Evolutionary conservation across 768 basidiomycete genomes (phyloP), one percentile per base, ranked within the genome.

Genomic region (Tricholoma terreum): DNA sequence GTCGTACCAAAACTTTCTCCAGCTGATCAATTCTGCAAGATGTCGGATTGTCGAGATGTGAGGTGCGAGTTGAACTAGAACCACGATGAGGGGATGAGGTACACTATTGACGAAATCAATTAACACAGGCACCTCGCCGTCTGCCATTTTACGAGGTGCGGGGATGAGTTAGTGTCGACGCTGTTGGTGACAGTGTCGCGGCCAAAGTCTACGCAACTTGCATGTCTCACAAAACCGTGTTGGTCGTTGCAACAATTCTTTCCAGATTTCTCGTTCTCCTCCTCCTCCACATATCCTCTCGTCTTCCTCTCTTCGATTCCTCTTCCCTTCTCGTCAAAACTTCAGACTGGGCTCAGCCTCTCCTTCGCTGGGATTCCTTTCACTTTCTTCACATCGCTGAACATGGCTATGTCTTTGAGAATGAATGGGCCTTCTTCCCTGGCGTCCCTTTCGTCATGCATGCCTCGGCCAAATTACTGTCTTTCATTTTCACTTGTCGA

Each of bases 381-480:
- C 88, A 97, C 71, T 98, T 94, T 69, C 63, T 76, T 6, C 79
- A 81, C 63, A 83, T 92, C 53, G 90, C 92, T 0, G 64, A 76
- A 24, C 58, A 80, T 10, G 81, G 77, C 48, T 82, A 82, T 61
- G 62, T 71, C 27, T 85, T 84, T 67, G 96, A 98, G 67, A 82
- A 96, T 63, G 79, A 91, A 61, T 90, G 90, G 81, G 96, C 96
- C 0, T 98, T 93, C 70, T 81, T 93, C 59, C 89, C 92, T 2
- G 91, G 82, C 4, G 70, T 83, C 22, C 81, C 90, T 3, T 64
- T 74, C 10, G 50, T 89, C 50, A 79, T 92, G 70, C 75, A 80
- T 1, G 10, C 22, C 2, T 40, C 15, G 9, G 38, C 52, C 11
- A 43, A 17, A 8, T 52, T 61, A 40, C 57, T 61, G 4, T 62